Conservation (phyloP, 1,284 basidiomycete species). For the Tylopilus microsporus region DNA sequence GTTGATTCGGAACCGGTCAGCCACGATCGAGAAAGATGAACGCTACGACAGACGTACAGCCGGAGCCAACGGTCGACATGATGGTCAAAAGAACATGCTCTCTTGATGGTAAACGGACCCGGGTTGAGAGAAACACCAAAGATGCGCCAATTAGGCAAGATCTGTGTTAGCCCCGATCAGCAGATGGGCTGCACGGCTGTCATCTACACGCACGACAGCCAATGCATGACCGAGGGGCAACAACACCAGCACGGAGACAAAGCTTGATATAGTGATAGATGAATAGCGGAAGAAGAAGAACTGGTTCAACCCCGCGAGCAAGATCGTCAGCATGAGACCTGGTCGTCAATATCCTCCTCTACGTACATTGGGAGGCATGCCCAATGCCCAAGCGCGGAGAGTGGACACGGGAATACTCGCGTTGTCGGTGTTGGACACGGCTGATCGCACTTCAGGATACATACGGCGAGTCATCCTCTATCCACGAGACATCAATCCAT, state of each 20-base stretch:
- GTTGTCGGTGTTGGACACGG: constrained; percentile 72
- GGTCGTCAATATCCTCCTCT: not conserved
- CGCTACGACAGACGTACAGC: constrained; percentile 27
- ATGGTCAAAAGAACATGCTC: constrained; percentile 68
- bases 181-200: too few relatives aligned
- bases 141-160: constrained; percentile 53
- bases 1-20: constrained; percentile 3
- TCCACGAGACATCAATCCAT: too few relatives aligned
- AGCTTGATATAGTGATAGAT: constrained; percentile 44
- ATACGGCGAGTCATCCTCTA: constrained; percentile 51
- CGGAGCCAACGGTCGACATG: constrained; percentile 69
- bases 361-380: constrained; percentile 28
- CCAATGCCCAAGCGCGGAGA: constrained; percentile 62
- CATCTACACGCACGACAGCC: constrained; percentile 36
- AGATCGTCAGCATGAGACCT: constrained; percentile 47
- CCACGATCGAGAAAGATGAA: not conserved
- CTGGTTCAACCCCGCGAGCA: constrained; percentile 60
- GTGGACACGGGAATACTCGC: constrained; percentile 55
- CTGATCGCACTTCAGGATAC: constrained; percentile 74
- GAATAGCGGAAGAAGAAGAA: constrained; percentile 69
- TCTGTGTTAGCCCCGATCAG: constrained; percentile 6
- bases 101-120: constrained; percentile 67
- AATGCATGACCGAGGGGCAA: constrained; percentile 62
- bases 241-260: constrained; percentile 59
- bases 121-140: constrained; percentile 61